phyloP scores from a whole-genome alignment of 2,329 filamentous ascomycete species.

The Rhinocladiella mackenziei region DNA sequence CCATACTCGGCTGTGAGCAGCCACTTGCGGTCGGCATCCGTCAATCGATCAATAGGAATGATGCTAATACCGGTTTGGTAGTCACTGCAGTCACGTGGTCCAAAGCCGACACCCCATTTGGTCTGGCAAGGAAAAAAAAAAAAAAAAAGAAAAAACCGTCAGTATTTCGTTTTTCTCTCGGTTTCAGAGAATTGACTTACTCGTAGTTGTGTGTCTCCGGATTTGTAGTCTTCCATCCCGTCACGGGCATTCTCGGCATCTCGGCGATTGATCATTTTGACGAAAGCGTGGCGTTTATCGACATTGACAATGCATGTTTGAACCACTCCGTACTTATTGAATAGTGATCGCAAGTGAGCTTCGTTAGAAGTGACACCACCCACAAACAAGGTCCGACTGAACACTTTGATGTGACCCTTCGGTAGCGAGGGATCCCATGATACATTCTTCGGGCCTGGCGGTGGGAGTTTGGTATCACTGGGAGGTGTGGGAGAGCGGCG shows the following conservation, averaged over 20 bases:
- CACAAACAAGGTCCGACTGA: conserved; percentile 93
- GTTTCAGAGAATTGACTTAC: conserved; percentile 65
- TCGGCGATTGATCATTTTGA: conserved; percentile 91
- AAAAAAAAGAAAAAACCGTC: conserved; percentile 14
- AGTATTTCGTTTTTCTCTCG: too few species aligned
- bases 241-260: conserved; percentile 81
- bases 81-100: conserved; percentile 93
- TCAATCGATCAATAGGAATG: conserved; percentile 87
- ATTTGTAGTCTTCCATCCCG: conserved; percentile 76
- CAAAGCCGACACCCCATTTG: conserved; percentile 96
- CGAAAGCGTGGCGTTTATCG: conserved; percentile 96
- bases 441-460: conserved; percentile 66
- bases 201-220: conserved; percentile 67
- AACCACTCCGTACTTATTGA: conserved; percentile 76
- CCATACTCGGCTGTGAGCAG: conserved; percentile 90
- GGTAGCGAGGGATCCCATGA: conserved; percentile 73
- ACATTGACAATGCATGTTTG: conserved; percentile 98
- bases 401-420: conserved; percentile 77
- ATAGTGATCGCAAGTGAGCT: conserved; percentile 73
- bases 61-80: conserved; percentile 88
- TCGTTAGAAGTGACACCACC: conserved; percentile 89
- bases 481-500: conserved; percentile 60
- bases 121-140: conserved; percentile 55
- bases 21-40: conserved; percentile 96
- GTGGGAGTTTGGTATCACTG: conserved; percentile 41